phyloP scores from a whole-genome alignment of 2,329 filamentous ascomycete genomes.

The Ceratocystis smalleyi region DNA sequence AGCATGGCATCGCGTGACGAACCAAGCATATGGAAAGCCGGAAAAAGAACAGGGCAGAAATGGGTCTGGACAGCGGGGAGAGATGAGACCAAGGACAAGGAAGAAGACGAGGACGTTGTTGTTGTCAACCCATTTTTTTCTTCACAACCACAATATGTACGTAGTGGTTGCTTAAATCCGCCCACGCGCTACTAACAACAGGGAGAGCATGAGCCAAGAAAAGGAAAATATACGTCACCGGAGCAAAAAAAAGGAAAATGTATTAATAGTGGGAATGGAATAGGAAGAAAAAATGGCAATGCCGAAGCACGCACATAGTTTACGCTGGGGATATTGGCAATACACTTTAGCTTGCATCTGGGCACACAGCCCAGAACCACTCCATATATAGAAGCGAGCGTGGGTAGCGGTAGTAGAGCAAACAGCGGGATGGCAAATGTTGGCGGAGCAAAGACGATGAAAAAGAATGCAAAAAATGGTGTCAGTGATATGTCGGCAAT shows the following conservation, averaged over 20 bases:
- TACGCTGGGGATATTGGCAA: background rate
- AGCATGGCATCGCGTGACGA: too few relatives aligned
- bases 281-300: background rate
- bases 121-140: background rate
- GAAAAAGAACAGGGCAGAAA: background rate
- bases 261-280: background rate
- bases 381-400: background rate
- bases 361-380: background rate
- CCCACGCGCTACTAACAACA: too few relatives aligned
- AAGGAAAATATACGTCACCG: too few relatives aligned
- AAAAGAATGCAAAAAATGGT: too few relatives aligned
- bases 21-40: background rate
- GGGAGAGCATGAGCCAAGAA: too few relatives aligned
- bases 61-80: background rate
- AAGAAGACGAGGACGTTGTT: background rate
- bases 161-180: background rate
- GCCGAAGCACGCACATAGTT: background rate
- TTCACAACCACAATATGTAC: background rate
- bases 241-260: background rate
- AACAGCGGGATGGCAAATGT: background rate
- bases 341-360: background rate
- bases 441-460: too few relatives aligned
- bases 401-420: background rate
- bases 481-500: too few relatives aligned
- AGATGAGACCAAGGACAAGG: background rate